Evolutionary conservation across 1,139 yeast species (phyloP).

Genomic region (Yamadazyma jaroonii): DNA sequence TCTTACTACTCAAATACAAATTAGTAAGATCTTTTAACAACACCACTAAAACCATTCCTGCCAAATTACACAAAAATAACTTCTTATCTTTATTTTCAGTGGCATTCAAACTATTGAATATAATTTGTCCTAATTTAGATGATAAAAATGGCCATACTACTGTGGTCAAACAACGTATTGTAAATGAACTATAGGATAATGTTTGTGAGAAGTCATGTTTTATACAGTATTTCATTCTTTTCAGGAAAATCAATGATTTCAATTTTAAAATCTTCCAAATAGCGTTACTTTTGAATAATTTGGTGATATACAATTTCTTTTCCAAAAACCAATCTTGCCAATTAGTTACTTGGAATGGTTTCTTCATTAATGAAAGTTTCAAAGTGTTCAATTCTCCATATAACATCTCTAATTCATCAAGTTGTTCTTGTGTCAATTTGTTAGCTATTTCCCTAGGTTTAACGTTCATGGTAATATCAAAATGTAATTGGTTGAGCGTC

Average conservation of each 20-base stretch:
- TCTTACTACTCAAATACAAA: conserved; percentile 27
- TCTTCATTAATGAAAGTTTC: background rate
- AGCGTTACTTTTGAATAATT: conserved; percentile 5
- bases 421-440: conserved; percentile 22
- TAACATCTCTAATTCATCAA: conserved; percentile 26
- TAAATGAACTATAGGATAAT: conserved; percentile 22
- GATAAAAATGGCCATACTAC: conserved; percentile 41
- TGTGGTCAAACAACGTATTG: conserved; percentile 32
- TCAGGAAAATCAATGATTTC: conserved; percentile 14
- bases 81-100: conserved; percentile 23
- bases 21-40: conserved; percentile 32
- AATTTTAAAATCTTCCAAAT: conserved; percentile 13
- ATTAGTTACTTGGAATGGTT: background rate
- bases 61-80: conserved; percentile 29
- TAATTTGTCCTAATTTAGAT: conserved; percentile 29
- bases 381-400: conserved; percentile 15
- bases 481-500: conserved; percentile 46
- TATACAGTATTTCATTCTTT: conserved; percentile 31
- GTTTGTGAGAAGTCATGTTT: conserved; percentile 33
- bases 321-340: background rate
- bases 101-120: conserved; percentile 14
- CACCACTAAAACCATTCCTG: conserved; percentile 33
- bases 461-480: conserved; percentile 27
- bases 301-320: background rate
- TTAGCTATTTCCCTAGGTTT: conserved; percentile 40